Evolutionary conservation across 1,139 yeast species (phyloP).

Genomic region (Sugiyamaella sp.): DNA sequence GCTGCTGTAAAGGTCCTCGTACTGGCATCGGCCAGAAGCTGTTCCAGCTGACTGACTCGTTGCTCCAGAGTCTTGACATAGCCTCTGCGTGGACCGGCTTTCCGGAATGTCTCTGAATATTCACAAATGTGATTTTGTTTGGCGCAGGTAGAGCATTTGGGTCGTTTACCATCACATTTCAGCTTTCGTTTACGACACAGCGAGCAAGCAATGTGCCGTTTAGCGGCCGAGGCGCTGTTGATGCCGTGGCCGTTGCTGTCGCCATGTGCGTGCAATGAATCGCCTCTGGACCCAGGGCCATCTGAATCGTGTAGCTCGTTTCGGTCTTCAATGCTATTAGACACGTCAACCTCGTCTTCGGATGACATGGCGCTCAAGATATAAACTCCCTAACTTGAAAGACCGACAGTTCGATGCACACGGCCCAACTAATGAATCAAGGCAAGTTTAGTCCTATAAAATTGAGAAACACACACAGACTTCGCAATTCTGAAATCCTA

Average conservation of each 20-base stretch:
- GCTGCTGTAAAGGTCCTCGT: background rate
- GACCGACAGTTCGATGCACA: no score
- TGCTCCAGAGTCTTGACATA: conserved; percentile 39
- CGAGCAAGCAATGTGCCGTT: conserved; percentile 39
- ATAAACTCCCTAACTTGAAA: no score
- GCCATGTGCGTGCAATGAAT: background rate
- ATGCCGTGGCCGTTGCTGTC: background rate
- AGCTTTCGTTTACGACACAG: conserved; percentile 41
- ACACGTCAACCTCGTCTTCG: background rate
- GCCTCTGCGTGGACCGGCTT: conserved; percentile 42
- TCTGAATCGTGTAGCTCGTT: no score
- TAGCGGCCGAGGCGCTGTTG: background rate
- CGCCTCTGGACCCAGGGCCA: background rate
- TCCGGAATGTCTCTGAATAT: conserved; percentile 36
- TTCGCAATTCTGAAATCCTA: no score
- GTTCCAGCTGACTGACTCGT: conserved; percentile 36
- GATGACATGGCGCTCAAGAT: background rate
- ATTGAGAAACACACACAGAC: no score
- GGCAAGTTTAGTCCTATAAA: no score
- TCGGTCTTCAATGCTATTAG: background rate
- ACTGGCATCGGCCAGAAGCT: conserved; percentile 20
- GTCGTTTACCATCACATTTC: conserved; percentile 41
- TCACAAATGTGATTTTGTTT: conserved; percentile 36
- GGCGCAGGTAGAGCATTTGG: conserved; percentile 38
- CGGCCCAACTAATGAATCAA: no score